Evolutionary conservation across 352 stramenopile genomes (phyloP).

Genomic region (Globisporangium viniferum): DNA sequence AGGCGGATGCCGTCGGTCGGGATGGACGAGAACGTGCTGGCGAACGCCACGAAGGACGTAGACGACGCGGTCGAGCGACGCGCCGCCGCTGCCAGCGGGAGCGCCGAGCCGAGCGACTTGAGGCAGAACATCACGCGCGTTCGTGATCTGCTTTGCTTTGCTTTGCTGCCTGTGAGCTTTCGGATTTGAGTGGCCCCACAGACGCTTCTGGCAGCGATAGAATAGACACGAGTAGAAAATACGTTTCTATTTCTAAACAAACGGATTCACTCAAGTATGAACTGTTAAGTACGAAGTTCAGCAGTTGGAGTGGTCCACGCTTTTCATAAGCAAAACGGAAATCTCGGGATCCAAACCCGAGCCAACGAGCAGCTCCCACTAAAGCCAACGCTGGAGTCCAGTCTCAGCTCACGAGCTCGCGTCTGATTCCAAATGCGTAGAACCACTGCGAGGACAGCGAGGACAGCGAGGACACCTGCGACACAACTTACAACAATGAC

Average conservation of each 20-base stretch:
- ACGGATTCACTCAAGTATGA: not conserved
- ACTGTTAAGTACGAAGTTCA: no score
- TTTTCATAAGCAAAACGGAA: not conserved
- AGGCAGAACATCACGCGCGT: constrained; percentile 46
- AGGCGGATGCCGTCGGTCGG: constrained; percentile 66
- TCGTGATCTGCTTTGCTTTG: not conserved
- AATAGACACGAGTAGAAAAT: not conserved
- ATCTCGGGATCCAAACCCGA: no score
- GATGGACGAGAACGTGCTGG: constrained; percentile 50
- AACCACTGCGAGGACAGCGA: no score
- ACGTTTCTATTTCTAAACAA: not conserved
- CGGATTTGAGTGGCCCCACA: constrained; percentile 15
- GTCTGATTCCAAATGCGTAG: no score
- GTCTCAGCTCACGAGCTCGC: no score
- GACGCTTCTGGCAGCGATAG: not conserved
- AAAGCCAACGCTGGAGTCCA: no score
- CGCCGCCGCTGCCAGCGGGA: constrained; percentile 27
- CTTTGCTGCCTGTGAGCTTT: not conserved
- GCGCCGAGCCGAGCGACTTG: constrained; percentile 49
- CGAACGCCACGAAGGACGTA: constrained; percentile 23
- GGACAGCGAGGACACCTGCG: no score
- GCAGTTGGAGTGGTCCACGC: not conserved
- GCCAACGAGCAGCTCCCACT: no score
- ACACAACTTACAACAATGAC: no score
- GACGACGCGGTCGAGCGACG: constrained; percentile 12